These are phyloP conservation scores for Candida chauliodis DNA, from an alignment of 805 yeast species.

Conservation along the genomic window DNA sequence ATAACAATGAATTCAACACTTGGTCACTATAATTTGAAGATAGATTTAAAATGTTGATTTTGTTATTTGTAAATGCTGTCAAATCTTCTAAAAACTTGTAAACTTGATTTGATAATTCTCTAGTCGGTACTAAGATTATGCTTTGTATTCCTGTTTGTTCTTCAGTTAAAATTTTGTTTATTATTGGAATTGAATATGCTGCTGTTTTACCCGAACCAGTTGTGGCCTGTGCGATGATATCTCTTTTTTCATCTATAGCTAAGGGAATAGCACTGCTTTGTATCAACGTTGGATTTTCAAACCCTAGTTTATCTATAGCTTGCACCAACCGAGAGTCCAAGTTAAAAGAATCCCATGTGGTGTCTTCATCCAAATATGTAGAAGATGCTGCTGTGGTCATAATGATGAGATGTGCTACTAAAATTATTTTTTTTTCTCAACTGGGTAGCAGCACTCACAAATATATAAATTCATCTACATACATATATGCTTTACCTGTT, in stretches of 20 bases:
- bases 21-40: slow-evolving; percentile 63
- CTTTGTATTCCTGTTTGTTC: slow-evolving; percentile 38
- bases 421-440: not conserved
- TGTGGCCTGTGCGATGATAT: slow-evolving; percentile 87
- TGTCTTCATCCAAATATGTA: slow-evolving; percentile 67
- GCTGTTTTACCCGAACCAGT: slow-evolving; percentile 97
- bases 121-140: slow-evolving; percentile 85
- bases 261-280: slow-evolving; percentile 91
- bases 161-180: slow-evolving; percentile 61
- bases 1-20: slow-evolving; percentile 66
- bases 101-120: slow-evolving; percentile 89
- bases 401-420: slow-evolving; percentile 7
- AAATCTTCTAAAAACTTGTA: slow-evolving; percentile 64
- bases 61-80: slow-evolving; percentile 65
- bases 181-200: slow-evolving; percentile 82
- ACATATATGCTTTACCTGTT: too few species aligned
- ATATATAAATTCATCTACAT: not conserved
- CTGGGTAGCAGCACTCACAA: too few species aligned
- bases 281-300: slow-evolving; percentile 81
- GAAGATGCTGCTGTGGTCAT: slow-evolving; percentile 48
- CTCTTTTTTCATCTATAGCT: slow-evolving; percentile 86
- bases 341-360: slow-evolving; percentile 70
- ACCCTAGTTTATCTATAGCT: slow-evolving; percentile 78
- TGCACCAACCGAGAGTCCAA: slow-evolving; percentile 81
- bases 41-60: slow-evolving; percentile 62